Conservation (phyloP, 2,329 filamentous ascomycete species). For the Calonectria fujianensis region DNA sequence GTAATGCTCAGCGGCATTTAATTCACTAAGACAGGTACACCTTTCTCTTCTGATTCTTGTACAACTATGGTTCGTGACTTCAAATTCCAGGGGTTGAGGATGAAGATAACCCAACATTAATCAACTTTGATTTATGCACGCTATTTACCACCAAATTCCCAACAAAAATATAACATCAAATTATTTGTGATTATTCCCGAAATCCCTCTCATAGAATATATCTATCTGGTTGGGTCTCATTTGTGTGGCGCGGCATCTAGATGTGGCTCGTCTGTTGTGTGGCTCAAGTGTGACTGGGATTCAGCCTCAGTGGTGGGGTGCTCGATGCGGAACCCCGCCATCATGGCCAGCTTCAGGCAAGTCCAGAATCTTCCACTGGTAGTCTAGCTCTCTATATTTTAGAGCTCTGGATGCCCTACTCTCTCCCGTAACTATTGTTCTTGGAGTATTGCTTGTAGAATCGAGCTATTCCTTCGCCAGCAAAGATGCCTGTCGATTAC, state of each 20-base stretch:
- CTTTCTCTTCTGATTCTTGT: neutral
- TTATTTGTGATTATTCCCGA: neutral
- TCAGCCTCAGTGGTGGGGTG: conserved; percentile 50
- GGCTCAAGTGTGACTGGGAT: conserved; percentile 33
- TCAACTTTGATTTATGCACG: neutral
- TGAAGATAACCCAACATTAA: neutral
- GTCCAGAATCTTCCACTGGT: conserved; percentile 55
- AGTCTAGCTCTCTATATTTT: conserved; percentile 2
- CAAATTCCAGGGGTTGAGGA: neutral
- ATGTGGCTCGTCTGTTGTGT: conserved; percentile 15
- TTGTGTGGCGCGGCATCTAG: neutral
- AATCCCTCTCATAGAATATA: neutral
- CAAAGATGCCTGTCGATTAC: conserved; percentile 73
- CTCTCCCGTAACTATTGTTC: neutral
- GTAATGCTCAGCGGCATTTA: neutral
- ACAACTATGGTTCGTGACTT: neutral
- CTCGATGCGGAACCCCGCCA: conserved; percentile 49
- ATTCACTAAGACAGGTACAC: neutral
- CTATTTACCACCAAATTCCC: neutral
- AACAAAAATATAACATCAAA: neutral
- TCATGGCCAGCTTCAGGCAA: conserved; percentile 51
- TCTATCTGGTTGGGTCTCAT: neutral
- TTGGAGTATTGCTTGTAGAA: neutral
- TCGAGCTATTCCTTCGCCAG: neutral
- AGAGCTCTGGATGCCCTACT: conserved; percentile 2